Conservation (phyloP, 805 yeast genomes). For the Blastobotrys peoriensis region DNA sequence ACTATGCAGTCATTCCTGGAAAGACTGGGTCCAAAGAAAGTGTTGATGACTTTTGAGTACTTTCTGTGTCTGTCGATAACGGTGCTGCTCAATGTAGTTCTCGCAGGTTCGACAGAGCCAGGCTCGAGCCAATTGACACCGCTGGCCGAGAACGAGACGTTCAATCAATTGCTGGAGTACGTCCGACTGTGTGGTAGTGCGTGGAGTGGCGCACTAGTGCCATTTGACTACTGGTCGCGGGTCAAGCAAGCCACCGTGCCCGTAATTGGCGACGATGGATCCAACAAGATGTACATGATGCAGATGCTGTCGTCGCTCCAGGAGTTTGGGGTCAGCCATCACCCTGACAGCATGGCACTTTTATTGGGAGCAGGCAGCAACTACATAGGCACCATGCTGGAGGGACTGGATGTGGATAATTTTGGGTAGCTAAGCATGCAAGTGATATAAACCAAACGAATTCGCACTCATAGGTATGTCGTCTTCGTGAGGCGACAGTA, state of each 20-base stretch:
- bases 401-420: neutral
- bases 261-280: neutral
- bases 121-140: slow-evolving; percentile 1
- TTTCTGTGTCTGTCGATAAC: slow-evolving; percentile 7
- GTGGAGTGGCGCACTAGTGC: slow-evolving; percentile 1
- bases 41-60: slow-evolving; percentile 10
- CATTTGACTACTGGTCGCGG: neutral
- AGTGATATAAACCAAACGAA: no score
- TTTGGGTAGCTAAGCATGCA: neutral
- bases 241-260: neutral
- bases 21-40: slow-evolving; percentile 4
- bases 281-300: neutral
- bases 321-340: slow-evolving; percentile 1
- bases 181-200: neutral
- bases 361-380: neutral
- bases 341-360: neutral
- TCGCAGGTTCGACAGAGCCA: neutral
- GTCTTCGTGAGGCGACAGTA: no score
- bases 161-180: neutral
- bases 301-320: neutral
- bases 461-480: no score
- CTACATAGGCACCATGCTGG: neutral
- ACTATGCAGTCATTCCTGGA: neutral
- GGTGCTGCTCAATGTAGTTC: slow-evolving; percentile 1
- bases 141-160: neutral